Base-by-base conservation (phyloP, 2,329 filamentous ascomycete genomes). In the Sclerotinia subarctica region DNA sequence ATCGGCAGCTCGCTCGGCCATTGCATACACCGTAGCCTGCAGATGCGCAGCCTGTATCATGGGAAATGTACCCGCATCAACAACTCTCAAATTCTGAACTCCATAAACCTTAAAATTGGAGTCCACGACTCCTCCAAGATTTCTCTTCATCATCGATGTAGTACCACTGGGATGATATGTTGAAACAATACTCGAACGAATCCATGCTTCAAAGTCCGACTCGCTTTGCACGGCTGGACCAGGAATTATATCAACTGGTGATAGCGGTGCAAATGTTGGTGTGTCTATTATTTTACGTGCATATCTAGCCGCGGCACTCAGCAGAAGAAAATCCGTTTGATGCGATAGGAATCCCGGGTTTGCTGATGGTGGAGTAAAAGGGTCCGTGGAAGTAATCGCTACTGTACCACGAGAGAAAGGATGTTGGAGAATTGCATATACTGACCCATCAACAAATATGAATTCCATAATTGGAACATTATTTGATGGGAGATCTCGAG, bases 361-460 rank as follows among this genome's bases (percentile, higher is more conserved):
- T 73, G 87, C 86, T 29, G 80, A 76, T 0, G 83, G 81, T 15
- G 76, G 71, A 4, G 78, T 78, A 5, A 76, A 73, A 19, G 80
- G 73, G 24, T 81, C 76, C 0, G 78, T 66, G 2, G 79, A 78
- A 15, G 76, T 76, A 70, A 88, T 85, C 77, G 89, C 87, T 57
- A 86, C 82, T 51, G 79, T 81, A 0, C 87, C 87, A 0, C 84
- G 82, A 5, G 83, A 85, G 74, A 87, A 84, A 0, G 88, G 78
- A 69, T 82, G 88, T 70, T 84, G 84, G 35, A 87, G 82, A 68
- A 83, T 83, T 0, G 82, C 80, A 64, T 83, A 82, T 10, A 66
- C 10, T 38, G 21, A 5, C 1, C 67, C 53, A 19, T 58, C 67
- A 15, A 11, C 7, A 32, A 38, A 68, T 15, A 59, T 58, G 35